phyloP scores from a whole-genome alignment of 2,329 filamentous ascomycete species.

The Annulohypoxylon truncatum region DNA sequence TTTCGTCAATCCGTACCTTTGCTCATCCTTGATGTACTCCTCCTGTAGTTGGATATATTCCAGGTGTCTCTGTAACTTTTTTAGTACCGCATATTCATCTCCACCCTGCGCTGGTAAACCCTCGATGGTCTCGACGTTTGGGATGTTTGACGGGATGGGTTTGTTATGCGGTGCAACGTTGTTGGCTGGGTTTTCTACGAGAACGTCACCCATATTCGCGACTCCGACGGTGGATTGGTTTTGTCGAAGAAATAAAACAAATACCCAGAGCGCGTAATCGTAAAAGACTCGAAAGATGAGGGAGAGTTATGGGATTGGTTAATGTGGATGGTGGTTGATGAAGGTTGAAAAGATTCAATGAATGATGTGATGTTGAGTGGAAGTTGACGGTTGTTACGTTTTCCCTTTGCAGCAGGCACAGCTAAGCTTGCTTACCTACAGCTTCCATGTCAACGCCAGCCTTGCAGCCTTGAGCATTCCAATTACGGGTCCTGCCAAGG shows the following conservation, averaged over 20 bases:
- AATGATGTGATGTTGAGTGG: slow-evolving; percentile 17
- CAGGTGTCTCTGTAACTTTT: slow-evolving; percentile 95
- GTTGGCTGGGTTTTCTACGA: slow-evolving; percentile 84
- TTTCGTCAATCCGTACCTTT: slow-evolving; percentile 70
- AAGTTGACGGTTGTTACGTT: slow-evolving; percentile 24
- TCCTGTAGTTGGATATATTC: slow-evolving; percentile 99
- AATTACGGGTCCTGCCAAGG: slow-evolving; percentile 22
- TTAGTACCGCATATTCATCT: slow-evolving; percentile 94
- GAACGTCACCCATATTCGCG: slow-evolving; percentile 82
- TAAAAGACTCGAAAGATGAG: not conserved
- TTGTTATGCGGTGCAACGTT: slow-evolving; percentile 83
- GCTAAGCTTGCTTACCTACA: slow-evolving; percentile 22
- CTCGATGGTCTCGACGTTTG: slow-evolving; percentile 90
- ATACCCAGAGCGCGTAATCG: not conserved
- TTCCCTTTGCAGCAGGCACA: slow-evolving; percentile 7
- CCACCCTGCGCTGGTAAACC: slow-evolving; percentile 82
- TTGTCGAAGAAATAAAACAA: not conserved
- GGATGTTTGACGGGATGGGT: slow-evolving; percentile 81
- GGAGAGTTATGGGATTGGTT: not conserved
- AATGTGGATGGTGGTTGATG: slow-evolving; percentile 8
- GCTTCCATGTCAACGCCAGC: slow-evolving; percentile 45
- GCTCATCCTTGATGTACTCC: slow-evolving; percentile 99
- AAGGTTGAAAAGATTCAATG: slow-evolving; percentile 7
- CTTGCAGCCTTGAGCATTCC: slow-evolving; percentile 46
- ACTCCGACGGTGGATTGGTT: slow-evolving; percentile 6